A percentile compares a stretch with the other conserved stretches of the same genome.
phyloP scores from a whole-genome alignment of 768 basidiomycete genomes.

The Termitomyces sp. region DNA sequence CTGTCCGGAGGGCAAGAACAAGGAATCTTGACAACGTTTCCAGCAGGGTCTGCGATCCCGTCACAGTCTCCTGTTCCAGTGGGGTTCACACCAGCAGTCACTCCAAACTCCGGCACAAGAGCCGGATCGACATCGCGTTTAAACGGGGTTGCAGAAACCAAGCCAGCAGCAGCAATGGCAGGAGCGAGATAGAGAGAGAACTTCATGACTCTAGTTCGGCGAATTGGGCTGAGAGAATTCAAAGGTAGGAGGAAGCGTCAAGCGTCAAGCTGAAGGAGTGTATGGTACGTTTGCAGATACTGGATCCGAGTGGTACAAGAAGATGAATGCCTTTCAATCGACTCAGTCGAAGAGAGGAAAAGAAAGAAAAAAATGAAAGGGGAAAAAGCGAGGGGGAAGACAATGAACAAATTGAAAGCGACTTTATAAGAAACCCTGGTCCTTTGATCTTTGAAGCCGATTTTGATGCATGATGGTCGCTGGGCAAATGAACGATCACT shows the following conservation, averaged over 20 bases:
- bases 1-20: constrained; percentile 60
- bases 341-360: constrained; percentile 15
- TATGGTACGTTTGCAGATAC: constrained; percentile 3
- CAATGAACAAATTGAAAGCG: background rate
- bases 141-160: constrained; percentile 32
- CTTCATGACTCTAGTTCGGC: constrained; percentile 21
- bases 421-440: too few species aligned
- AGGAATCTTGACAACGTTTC: constrained; percentile 53
- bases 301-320: background rate
- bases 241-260: constrained; percentile 13
- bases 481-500: too few species aligned
- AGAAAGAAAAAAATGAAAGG: background rate
- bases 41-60: constrained; percentile 52
- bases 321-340: constrained; percentile 5
- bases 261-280: constrained; percentile 12
- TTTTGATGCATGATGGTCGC: background rate
- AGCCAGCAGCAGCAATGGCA: constrained; percentile 21
- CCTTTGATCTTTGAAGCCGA: background rate
- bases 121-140: constrained; percentile 33
- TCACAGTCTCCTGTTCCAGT: constrained; percentile 58
- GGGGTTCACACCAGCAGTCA: constrained; percentile 50
- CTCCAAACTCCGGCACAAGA: constrained; percentile 59
- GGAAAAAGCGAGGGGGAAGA: background rate
- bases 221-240: background rate
- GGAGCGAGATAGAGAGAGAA: constrained; percentile 24